phyloP scores from a whole-genome alignment of 2,329 filamentous ascomycete genomes.

The Sporothrix phasma region DNA sequence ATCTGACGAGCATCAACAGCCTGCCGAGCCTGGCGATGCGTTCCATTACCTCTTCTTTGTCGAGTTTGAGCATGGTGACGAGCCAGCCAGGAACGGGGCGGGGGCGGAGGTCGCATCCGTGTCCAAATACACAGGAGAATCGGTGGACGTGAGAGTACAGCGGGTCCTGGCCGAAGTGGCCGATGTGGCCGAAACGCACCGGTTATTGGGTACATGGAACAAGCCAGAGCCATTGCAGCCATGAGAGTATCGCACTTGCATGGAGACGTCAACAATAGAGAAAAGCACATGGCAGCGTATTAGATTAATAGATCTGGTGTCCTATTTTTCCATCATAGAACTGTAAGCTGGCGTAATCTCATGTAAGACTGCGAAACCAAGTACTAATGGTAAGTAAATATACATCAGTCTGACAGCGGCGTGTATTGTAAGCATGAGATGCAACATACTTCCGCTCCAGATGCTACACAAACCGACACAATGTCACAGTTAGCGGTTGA shows the following conservation, averaged over 20 bases:
- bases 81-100: conserved; percentile 16
- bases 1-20: conserved; percentile 85
- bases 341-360: too few relatives aligned
- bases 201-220: conserved; percentile 63
- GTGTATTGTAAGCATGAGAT: too few relatives aligned
- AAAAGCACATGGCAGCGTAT: background rate
- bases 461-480: too few relatives aligned
- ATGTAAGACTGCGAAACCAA: too few relatives aligned
- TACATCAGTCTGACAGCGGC: too few relatives aligned
- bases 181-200: conserved; percentile 48
- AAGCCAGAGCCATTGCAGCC: conserved; percentile 18
- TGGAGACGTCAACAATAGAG: background rate
- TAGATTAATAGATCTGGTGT: too few relatives aligned
- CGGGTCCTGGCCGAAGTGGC: conserved; percentile 49
- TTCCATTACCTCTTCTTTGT: conserved; percentile 96
- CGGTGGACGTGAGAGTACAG: conserved; percentile 48
- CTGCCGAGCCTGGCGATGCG: conserved; percentile 60
- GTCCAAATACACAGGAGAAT: conserved; percentile 21
- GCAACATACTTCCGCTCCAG: too few relatives aligned
- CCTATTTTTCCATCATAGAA: too few relatives aligned
- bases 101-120: background rate
- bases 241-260: background rate
- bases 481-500: background rate
- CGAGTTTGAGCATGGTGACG: conserved; percentile 63
- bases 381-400: too few relatives aligned